Base-by-base conservation (phyloP, 169 alveolate genomes). In the Plasmodium fragile region DNA sequence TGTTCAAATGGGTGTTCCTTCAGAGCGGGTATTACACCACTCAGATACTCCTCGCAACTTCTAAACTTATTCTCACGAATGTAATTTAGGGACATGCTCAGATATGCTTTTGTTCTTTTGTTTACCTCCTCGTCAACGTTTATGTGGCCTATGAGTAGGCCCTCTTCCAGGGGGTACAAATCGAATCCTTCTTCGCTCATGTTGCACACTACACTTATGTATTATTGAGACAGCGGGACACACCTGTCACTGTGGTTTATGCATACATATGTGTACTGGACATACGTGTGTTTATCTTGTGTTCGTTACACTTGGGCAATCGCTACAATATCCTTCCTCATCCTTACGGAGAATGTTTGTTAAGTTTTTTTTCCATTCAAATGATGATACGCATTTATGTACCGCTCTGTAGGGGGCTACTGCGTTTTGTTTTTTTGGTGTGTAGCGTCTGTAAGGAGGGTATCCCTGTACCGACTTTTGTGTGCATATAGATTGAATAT, bases 1-100 rank as follows among this genome's bases (percentile, higher is more conserved):
- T 77, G 81, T 89, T 89, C 94, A 79, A 89, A 89, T 52, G 90
- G 94, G n/a, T 89, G 91, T 11, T 89, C 69, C 52, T 52, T 55
- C 36, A 89, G 70, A 59, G 65, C 69, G 41, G 22, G 69, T 78
- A 89, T 13, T 77, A 89, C 45, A 7, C 43, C 90, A 6, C 59
- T 55, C 16, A 89, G 18, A 34, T 39, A 89, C 22, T 34, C 75
- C 78, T 78, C 94, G 32, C 94, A 89, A 8, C 55, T 89, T 78
- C 55, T 78, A 7, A 89, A 32, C 34, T 89, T 75, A 45, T 89
- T 89, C n/a, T 89, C 34, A 39, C 71, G 82, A n/a, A 89, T 78
- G 71, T 89, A 89, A 6, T 53, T 75, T 52, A 28, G 30, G 16
- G 81, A 59, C 43, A 39, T 75, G 11, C 18, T 75, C 16, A 89